phyloP scores from a whole-genome alignment of 495 filamentous ascomycete species.

The Penicillium waksmanii region DNA sequence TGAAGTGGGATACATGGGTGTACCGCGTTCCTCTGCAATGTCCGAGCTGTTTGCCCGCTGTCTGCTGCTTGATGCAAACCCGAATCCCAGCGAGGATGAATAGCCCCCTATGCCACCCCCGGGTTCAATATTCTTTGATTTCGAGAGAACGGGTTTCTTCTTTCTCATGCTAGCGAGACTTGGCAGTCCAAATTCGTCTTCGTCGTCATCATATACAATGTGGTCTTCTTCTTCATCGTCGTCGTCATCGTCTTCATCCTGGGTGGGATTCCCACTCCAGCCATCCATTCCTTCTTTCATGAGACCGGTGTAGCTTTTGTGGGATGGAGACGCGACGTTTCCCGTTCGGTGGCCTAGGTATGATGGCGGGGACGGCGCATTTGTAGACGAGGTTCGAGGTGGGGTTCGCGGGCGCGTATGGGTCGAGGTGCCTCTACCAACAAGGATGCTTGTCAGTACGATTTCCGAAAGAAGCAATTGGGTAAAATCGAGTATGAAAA shows the following conservation, averaged over 20 bases:
- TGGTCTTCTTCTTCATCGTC: slow-evolving; percentile 65
- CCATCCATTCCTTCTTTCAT: slow-evolving; percentile 74
- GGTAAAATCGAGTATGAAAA: neutral
- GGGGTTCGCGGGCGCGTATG: slow-evolving; percentile 66
- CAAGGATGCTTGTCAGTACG: slow-evolving; percentile 27
- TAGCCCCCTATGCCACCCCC: slow-evolving; percentile 39
- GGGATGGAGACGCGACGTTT: slow-evolving; percentile 62
- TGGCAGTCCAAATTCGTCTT: slow-evolving; percentile 92
- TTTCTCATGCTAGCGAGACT: slow-evolving; percentile 86
- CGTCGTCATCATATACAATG: slow-evolving; percentile 80
- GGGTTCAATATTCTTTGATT: slow-evolving; percentile 48
- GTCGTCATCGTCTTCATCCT: slow-evolving; percentile 52
- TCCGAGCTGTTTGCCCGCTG: slow-evolving; percentile 78
- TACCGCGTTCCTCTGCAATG: slow-evolving; percentile 86
- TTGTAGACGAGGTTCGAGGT: slow-evolving; percentile 48
- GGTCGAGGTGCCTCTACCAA: slow-evolving; percentile 54
- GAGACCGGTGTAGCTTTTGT: slow-evolving; percentile 74
- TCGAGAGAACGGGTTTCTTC: slow-evolving; percentile 57
- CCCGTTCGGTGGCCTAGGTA: slow-evolving; percentile 56
- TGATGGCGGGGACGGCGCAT: slow-evolving; percentile 48
- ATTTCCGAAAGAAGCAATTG: slow-evolving; percentile 1
- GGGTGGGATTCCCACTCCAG: slow-evolving; percentile 67
- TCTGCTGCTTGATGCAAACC: slow-evolving; percentile 33
- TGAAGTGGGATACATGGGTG: slow-evolving; percentile 83
- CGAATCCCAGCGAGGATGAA: slow-evolving; percentile 39